A percentile compares a stretch with the other conserved stretches of the same genome.
Conservation (phyloP, 1,139 yeast species). For the Candida sojae region DNA sequence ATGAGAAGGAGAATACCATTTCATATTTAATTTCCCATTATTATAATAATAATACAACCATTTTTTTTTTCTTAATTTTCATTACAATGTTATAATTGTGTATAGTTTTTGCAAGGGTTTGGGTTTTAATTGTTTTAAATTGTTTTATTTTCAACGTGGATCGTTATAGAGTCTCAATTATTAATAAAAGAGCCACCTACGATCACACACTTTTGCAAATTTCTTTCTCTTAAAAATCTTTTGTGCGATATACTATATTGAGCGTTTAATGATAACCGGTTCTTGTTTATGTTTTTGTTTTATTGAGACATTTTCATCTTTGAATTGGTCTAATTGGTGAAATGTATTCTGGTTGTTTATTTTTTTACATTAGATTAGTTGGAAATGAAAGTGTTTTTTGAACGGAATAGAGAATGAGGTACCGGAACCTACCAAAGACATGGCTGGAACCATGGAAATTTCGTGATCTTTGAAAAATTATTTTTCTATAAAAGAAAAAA, state of each 20-base stretch:
- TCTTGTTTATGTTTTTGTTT: too few species aligned
- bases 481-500: neutral
- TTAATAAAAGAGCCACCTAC: constrained; percentile 57
- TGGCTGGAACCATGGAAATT: too few species aligned
- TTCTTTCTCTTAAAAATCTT: neutral
- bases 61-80: constrained; percentile 8
- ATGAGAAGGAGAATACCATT: neutral
- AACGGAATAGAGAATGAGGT: too few species aligned
- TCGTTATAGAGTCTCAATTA: constrained; percentile 55
- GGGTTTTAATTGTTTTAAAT: constrained; percentile 20
- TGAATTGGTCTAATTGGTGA: too few species aligned
- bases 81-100: constrained; percentile 12
- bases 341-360: neutral
- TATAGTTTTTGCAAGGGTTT: constrained; percentile 6
- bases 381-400: too few species aligned
- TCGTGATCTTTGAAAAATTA: too few species aligned
- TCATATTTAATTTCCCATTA: neutral
- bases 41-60: constrained; percentile 8
- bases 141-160: constrained; percentile 30
- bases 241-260: neutral
- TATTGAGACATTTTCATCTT: too few species aligned
- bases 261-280: too few species aligned
- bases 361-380: too few species aligned
- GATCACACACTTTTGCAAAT: constrained; percentile 37
- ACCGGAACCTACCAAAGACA: too few species aligned